Conservation (phyloP, 2,329 filamentous ascomycete species). For the Amylocarpus encephaloides region DNA sequence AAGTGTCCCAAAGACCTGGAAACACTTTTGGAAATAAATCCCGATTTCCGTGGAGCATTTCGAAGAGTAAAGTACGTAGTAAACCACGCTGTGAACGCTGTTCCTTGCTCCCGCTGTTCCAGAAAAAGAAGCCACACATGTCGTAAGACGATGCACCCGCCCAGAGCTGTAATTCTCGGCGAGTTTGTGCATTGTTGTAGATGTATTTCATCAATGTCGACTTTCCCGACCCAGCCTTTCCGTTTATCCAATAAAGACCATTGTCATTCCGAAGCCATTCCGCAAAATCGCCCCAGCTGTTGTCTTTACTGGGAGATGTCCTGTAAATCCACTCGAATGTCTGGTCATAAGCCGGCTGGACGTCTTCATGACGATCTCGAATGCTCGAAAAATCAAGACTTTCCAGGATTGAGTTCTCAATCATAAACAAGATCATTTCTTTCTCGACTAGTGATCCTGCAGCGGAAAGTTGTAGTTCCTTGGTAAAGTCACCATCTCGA, state of each 20-base stretch:
- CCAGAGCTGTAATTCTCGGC: constrained; percentile 26
- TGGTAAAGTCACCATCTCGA: not conserved
- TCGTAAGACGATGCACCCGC: constrained; percentile 11
- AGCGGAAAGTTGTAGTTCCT: not conserved
- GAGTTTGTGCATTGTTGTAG: constrained; percentile 2
- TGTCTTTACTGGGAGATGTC: not conserved
- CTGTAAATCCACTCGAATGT: constrained; percentile 7
- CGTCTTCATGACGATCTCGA: constrained; percentile 3
- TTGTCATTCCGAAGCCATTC: constrained; percentile 10
- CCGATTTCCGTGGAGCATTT: constrained; percentile 5
- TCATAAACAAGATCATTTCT: constrained; percentile 6
- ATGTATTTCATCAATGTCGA: constrained; percentile 11
- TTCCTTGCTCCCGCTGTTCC: constrained; percentile 34
- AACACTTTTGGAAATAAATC: constrained; percentile 5
- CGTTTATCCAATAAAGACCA: constrained; percentile 15
- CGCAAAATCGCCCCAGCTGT: constrained; percentile 3
- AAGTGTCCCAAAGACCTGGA: not conserved
- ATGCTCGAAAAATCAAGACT: constrained; percentile 3
- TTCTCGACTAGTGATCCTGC: not conserved
- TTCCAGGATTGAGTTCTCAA: constrained; percentile 4
- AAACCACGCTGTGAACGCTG: constrained; percentile 14
- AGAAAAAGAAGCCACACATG: constrained; percentile 41
- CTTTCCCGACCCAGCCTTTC: constrained; percentile 15
- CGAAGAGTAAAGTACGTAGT: constrained; percentile 10
- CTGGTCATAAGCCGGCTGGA: constrained; percentile 1